Base-by-base conservation (phyloP, 2,329 filamentous ascomycete genomes). In the Cadophora malorum region DNA sequence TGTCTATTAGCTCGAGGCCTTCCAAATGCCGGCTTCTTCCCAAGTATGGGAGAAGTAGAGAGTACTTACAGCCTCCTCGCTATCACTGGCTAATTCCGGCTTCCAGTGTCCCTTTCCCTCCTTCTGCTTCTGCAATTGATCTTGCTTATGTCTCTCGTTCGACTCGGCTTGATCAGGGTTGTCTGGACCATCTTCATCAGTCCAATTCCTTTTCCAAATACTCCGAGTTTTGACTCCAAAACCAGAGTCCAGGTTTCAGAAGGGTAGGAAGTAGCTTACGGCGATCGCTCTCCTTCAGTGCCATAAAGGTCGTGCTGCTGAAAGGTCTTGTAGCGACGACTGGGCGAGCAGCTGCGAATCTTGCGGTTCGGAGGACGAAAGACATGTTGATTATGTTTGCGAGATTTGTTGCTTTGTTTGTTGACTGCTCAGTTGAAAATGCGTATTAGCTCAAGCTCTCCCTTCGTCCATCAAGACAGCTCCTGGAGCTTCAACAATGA, bases 91-190 rank as follows among this genome's bases (percentile, higher is more conserved):
- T 61, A 96, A 83, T 78, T 91, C 89, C 25, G 90, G 84, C 81
- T 91, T 91, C 92, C 93, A 96, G 77, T 93, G 85, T 64, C 84
- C 90, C 78, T 87, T 85, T 69, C 91, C 92, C 49, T 85, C 80
- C 78, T 90, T 88, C 69, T 92, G 86, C 83, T 94, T 94, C 71
- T 84, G 68, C 53, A 90, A 80, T 28, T 83, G 83, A 75, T 90
- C 86, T 65, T 85, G 79, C 81, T 90, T 89, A 80, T 89, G 87
- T 76, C 81, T 85, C 69, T 89, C 85, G 74, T 84, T 80, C 16
- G 79, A 72, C 53, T 80, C 75, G 61, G 77, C 79, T 71, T 78
- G 76, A 58, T 76, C 68, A 9, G 71, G 70, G 47, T 69, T 68
- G 62, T 76, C 75, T 69, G 50, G 72, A 38, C 65, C 35, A 31